These are phyloP conservation scores for Clarireedia monteithiana DNA, from an alignment of 2,329 filamentous ascomycete genomes.

Conservation along the genomic window DNA sequence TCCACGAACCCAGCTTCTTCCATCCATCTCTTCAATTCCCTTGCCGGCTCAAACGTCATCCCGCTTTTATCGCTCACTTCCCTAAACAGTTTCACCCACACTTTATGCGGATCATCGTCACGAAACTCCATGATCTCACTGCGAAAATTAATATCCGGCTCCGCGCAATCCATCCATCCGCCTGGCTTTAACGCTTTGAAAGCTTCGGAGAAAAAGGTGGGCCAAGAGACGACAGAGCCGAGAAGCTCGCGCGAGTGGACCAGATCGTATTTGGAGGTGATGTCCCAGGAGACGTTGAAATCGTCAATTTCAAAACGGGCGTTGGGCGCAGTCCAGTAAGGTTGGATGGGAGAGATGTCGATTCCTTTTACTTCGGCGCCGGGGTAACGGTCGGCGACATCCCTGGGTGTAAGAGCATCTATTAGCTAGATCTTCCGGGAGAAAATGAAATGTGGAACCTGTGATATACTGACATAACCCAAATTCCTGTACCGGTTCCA, in stretches of 20 bases:
- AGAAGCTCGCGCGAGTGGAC: neutral
- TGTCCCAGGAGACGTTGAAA: neutral
- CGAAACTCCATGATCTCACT: neutral
- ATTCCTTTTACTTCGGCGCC: neutral
- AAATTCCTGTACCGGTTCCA: neutral
- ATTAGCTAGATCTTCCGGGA: too few relatives aligned
- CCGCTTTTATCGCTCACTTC: neutral
- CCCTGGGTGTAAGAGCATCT: neutral
- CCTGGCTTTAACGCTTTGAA: neutral
- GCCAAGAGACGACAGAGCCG: neutral
- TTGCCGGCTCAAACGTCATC: neutral
- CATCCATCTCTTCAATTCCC: neutral
- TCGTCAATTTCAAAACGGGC: neutral
- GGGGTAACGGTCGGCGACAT: neutral
- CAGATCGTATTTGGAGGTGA: neutral
- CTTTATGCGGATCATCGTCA: neutral
- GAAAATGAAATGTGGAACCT: too few relatives aligned
- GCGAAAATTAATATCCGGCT: neutral
- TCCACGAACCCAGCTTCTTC: neutral
- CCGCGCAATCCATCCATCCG: neutral
- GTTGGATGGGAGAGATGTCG: neutral
- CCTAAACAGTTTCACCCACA: neutral
- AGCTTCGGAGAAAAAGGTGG: neutral
- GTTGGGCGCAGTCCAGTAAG: neutral
- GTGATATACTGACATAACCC: neutral